Evolutionary conservation across 768 basidiomycete genomes (phyloP), one percentile per base, ranked within the genome.

Genomic region (Mycena floridula): DNA sequence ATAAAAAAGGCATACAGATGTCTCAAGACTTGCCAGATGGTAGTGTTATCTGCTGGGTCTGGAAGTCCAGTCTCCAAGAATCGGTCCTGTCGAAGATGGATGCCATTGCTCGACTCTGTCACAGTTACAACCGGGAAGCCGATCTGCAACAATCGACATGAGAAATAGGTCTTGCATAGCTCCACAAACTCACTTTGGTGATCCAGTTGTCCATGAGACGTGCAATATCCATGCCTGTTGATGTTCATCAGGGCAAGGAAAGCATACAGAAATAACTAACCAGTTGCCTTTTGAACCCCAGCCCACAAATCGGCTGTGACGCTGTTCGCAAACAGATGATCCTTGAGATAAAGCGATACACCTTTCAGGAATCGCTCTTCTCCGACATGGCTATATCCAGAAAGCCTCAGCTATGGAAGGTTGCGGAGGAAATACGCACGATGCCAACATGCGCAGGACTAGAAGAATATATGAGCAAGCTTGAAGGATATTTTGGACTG

Each of bases 101-200:
- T 69, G 9, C 77, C 78, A 15, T 65, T 68, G 3, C 61, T 53
- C 5, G 64, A 70, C 61, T 87, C 85, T 6, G 69, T 75, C 40
- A 89, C 82, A 22, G 73, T 77, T 42, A 89, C 56, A 28, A 89
- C 75, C 12, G 86, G 87, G 65, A 78, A 88, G 7, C 87, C 87
- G 37, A 81, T 74, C 77, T 82, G 39, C 25, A 38, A 13, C 38
- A 45, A 25, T 24, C 20, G 7, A 30, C 18, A 25, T 18, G 8
- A 28, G 13, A 15, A 12, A 18, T 11, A 12, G 6, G 44, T 21
- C 9, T 37, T 12, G 2, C 23, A 3, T 28, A 7, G 15, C 28
- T 21, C 11, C 9, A 16, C 7, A 23, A 20, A 42, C 53, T 2
- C 25, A 72, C 77, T 66, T 82, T 79, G 44, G 72, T 66, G 18